phyloP scores from a whole-genome alignment of 164 flowering plant species.

The Kingdonia uniflora region DNA sequence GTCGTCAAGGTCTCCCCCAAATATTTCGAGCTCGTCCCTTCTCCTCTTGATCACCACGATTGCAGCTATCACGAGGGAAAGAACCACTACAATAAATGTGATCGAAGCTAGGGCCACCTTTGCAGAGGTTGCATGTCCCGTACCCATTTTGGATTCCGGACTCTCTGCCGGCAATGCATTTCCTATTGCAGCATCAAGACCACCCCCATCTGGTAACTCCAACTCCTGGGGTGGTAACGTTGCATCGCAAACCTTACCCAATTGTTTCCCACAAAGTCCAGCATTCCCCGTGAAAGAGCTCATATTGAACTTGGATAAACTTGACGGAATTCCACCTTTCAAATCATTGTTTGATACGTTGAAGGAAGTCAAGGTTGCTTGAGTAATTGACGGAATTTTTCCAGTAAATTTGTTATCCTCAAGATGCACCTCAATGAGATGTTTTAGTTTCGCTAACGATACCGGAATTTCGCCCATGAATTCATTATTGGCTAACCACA shows the following conservation, averaged over 20 bases:
- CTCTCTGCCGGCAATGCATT: no score
- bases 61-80: constrained; percentile 8
- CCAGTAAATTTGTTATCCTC: constrained; percentile 66
- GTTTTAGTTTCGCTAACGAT: constrained; percentile 26
- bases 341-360: constrained; percentile 51
- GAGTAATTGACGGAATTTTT: constrained; percentile 28
- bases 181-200: no score
- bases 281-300: constrained; percentile 36
- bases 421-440: constrained; percentile 41
- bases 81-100: constrained; percentile 12
- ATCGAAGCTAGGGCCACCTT: constrained; percentile 9
- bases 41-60: constrained; percentile 7
- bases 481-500: constrained; percentile 43
- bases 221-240: no score
- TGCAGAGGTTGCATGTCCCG: no score
- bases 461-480: constrained; percentile 62
- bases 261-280: constrained; percentile 43
- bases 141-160: no score
- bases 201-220: no score
- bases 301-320: constrained; percentile 22
- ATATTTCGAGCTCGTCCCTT: constrained; percentile 25
- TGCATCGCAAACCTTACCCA: constrained; percentile 25
- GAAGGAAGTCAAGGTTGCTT: constrained; percentile 9
- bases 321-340: constrained; percentile 51
- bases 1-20: constrained; percentile 28